These are phyloP conservation scores for Vigna hirtella DNA, from an alignment of 306 rosid genomes.

Conservation along the genomic window DNA sequence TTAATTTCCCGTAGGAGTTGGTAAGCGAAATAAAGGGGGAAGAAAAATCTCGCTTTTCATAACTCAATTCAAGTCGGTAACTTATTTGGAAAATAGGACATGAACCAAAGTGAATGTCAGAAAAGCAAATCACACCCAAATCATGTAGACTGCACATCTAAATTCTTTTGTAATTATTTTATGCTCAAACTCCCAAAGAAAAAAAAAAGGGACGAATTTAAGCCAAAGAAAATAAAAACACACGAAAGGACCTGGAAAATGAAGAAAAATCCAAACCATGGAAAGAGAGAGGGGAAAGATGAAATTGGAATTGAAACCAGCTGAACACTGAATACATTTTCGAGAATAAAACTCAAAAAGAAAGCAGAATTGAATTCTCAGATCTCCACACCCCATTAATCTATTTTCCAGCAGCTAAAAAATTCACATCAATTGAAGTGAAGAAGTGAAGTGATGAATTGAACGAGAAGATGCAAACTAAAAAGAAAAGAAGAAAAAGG, in stretches of 20 bases:
- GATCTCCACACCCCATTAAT: constrained; percentile 45
- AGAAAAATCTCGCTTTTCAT: constrained; percentile 46
- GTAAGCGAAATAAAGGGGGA: constrained; percentile 47
- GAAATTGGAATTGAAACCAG: constrained; percentile 23
- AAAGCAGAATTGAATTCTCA: constrained; percentile 28
- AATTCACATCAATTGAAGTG: constrained; percentile 23
- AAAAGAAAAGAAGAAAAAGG: not conserved
- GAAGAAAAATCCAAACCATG: constrained; percentile 38
- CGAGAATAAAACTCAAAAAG: not conserved
- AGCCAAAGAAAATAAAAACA: not conserved
- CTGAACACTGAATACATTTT: constrained; percentile 29
- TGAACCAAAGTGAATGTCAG: constrained; percentile 54
- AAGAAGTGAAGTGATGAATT: not conserved
- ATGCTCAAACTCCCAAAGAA: constrained; percentile 27
- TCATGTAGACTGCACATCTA: constrained; percentile 42
- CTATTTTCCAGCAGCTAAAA: not conserved
- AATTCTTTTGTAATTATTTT: constrained; percentile 33
- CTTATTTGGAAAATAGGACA: constrained; percentile 58
- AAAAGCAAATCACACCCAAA: constrained; percentile 53
- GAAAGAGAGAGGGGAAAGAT: constrained; percentile 7
- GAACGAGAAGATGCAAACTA: not conserved
- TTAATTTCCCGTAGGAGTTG: constrained; percentile 39
- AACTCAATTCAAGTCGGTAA: constrained; percentile 49
- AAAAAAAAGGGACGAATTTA: no score
- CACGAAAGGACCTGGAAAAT: constrained; percentile 17